phyloP scores from a whole-genome alignment of 2,329 filamentous ascomycete species.

The Chaetoscypha palmicola region DNA sequence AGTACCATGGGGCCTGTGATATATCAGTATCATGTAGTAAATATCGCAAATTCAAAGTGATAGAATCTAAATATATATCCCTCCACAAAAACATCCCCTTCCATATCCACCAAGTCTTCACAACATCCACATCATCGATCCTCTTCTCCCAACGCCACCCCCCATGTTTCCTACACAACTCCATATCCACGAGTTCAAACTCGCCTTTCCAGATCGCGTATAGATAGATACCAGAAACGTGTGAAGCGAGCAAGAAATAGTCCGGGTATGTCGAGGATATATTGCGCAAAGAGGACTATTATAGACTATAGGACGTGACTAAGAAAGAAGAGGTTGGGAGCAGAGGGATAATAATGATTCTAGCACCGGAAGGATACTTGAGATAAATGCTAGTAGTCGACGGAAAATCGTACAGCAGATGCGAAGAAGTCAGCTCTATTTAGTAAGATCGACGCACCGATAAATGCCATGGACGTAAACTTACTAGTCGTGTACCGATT shows the following conservation, averaged over 20 bases:
- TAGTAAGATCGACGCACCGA: too few species aligned
- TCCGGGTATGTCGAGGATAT: slow-evolving; percentile 35
- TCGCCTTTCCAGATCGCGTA: slow-evolving; percentile 31
- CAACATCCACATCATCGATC: slow-evolving; percentile 35
- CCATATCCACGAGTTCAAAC: slow-evolving; percentile 35
- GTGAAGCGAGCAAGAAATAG: slow-evolving; percentile 39
- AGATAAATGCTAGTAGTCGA: too few species aligned
- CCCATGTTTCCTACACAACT: slow-evolving; percentile 36
- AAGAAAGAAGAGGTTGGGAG: too few species aligned
- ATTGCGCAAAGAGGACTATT: neutral
- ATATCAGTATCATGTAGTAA: too few species aligned
- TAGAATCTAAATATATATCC: neutral
- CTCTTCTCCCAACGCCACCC: slow-evolving; percentile 42
- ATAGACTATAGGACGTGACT: neutral
- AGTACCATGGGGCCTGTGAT: slow-evolving; percentile 18
- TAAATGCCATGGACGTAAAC: too few species aligned
- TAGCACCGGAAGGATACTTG: too few species aligned
- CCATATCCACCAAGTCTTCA: slow-evolving; percentile 36
- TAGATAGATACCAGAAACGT: slow-evolving; percentile 38
- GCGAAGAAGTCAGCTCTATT: too few species aligned
- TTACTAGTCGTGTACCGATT: too few species aligned
- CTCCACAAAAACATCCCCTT: slow-evolving; percentile 35
- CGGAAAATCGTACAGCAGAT: too few species aligned
- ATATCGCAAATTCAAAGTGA: neutral
- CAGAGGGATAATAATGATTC: too few species aligned